Conservation (phyloP, 495 filamentous ascomycete genomes). For the Penicillium steckii region DNA sequence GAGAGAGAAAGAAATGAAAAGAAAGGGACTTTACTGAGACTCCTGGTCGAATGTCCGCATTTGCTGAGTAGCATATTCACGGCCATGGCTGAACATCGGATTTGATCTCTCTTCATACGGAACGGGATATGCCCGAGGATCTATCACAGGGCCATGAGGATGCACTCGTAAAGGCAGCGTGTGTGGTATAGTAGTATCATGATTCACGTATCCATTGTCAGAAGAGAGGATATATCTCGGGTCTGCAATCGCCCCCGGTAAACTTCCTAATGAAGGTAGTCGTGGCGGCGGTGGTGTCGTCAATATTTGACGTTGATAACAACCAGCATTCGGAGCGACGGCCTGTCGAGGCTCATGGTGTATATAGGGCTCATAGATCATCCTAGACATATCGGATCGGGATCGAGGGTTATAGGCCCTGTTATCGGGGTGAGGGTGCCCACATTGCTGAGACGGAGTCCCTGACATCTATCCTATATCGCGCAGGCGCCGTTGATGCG, state of each 20-base stretch:
- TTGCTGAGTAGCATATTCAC: conserved; percentile 26
- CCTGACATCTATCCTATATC: conserved; percentile 24
- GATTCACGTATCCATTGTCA: conserved; percentile 20
- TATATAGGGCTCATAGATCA: conserved; percentile 17
- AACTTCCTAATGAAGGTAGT: conserved; percentile 15
- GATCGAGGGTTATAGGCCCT: conserved; percentile 10
- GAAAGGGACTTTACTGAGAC: conserved; percentile 39
- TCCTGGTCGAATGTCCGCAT: conserved; percentile 36
- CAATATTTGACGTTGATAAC: conserved; percentile 18
- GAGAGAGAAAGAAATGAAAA: conserved; percentile 17
- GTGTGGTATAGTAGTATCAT: conserved; percentile 19
- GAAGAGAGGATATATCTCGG: conserved; percentile 27
- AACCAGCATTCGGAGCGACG: conserved; percentile 9
- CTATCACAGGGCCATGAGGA: conserved; percentile 9
- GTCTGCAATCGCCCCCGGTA: conserved; percentile 19
- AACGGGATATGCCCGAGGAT: conserved; percentile 17
- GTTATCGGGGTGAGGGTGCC: conserved; percentile 17
- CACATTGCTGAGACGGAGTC: conserved; percentile 24
- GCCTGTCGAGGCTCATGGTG: conserved; percentile 24
- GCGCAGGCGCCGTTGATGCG: conserved; percentile 10
- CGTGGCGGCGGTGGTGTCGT: conserved; percentile 14
- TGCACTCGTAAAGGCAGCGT: conserved; percentile 19
- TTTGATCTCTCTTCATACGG: conserved; percentile 27
- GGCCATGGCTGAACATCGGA: conserved; percentile 19
- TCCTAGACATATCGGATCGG: conserved; percentile 2